Evolutionary conservation across 2,329 filamentous ascomycete species (phyloP), one percentile per base, ranked within the genome.

Genomic region (Samsoniella hepiali): DNA sequence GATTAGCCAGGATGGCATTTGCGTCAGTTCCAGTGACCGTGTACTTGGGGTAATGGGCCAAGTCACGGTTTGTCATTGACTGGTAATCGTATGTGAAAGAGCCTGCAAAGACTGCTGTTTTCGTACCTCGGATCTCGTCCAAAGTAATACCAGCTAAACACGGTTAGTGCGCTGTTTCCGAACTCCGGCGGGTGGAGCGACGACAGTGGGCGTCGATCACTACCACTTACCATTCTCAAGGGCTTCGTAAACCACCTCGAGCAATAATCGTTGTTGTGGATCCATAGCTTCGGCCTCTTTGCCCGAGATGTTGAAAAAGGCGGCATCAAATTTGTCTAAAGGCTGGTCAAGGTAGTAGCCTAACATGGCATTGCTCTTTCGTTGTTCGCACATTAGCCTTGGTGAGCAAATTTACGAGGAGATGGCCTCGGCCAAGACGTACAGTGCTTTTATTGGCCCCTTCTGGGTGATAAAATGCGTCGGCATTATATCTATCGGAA

Each of bases 1-100:
- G 66, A 57, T 77, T 77, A 3, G 72, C 67, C 3, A 76, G 63
- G 17, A 74, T 70, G 45, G 70, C 65, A 40, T 69, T 67, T 40
- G 34, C 34, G 67, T 68, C 47, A 29, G 62, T 69, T 65, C 74
- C 73, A 3, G 71, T 74, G 34, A 72, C 68, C 34, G 72, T 70
- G 66, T 78, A 75, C 69, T 72, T 71, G 11, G 73, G 75, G 56
- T 73, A 72, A 17, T 67, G 68, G 22, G 75, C 73, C 36, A 70
- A 63, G 59, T 75, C 74, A 38, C 65, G 67, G 40, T 62, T 67
- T 38, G 67, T 63, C 65, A 69, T 69, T 34, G 66, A 62, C 29
- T 67, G 64, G 62, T 70, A 72, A 56, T 73, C 71, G 55, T 70
- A 67, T 27, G 69, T 69, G 27, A 72, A 73, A n/a, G 66, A 67